Evolutionary conservation across 192 early-diverging fungal genomes (phyloP), one percentile per base, ranked within the genome.

Genomic region (Coemansia sp.): DNA sequence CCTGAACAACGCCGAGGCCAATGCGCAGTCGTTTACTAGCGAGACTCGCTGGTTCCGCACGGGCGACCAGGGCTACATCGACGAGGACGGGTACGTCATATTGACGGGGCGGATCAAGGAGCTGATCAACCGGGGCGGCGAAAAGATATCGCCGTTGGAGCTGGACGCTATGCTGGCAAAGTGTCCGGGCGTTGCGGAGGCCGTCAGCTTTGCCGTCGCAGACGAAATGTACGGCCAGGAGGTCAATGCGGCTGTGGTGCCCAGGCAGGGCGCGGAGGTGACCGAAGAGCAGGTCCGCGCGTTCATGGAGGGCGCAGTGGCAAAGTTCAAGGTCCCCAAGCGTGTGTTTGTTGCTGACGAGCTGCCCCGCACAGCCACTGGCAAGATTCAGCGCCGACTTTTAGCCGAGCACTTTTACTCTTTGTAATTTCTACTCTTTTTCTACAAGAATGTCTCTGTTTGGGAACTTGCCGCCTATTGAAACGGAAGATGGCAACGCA

Each of bases 71-170:
- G 91, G 90, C 40, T 87, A 87, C 60, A 58, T 88, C 15, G 93
- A 95, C 67, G 65, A 65, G 15, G 89, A 92, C 40, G 90, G 89
- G 1, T 95, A 90, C 56, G 64, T 91, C 44, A 82, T 86, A 46
- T 77, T 94, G 55, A 92, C 90, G 3, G 93, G 93, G 2, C 87
- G 93, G 39, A 91, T 91, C 72, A 93, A 95, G 83, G 93, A 93
- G 71, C 80, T 91, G 56, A 95, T 95, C 58, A 95, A 92, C 70
- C 88, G 93, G 43, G 91, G 91, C 34, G 93, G 93, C 22, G 93
- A 93, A 69, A 95, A 90, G 74, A 93, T 95, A 58, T 91, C 88
- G n/a, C 93, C 93, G 3, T 63, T 93, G 15, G 93, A 95, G 69
- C 77, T 95, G 2, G 91, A 93, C 62, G 81, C 80, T 12, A 81